Evolutionary conservation across 257 asterid genomes (phyloP).

Genomic region (Nicotiana obtusifolia): DNA sequence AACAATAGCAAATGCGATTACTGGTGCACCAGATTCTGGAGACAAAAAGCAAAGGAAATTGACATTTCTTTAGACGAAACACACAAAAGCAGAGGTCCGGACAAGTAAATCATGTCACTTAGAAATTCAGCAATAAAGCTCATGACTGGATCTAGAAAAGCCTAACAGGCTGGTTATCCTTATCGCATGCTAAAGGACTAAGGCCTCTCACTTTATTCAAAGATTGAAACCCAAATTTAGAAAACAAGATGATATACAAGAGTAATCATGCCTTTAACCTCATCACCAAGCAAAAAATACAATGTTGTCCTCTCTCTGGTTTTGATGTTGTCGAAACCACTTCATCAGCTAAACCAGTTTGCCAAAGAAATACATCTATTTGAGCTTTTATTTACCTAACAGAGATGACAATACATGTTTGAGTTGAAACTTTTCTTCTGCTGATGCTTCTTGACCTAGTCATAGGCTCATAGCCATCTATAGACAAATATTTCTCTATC

Average conservation of each 20-base stretch:
- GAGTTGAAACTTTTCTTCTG: neutral
- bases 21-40: neutral
- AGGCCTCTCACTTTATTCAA: neutral
- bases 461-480: neutral
- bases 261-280: neutral
- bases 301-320: neutral
- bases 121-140: neutral
- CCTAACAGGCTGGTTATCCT: neutral
- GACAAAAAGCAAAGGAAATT: neutral
- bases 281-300: neutral
- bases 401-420: neutral
- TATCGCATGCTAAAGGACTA: neutral
- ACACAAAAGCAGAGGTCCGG: constrained; percentile 5
- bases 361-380: neutral
- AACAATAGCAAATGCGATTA: neutral
- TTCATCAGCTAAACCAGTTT: neutral
- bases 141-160: neutral
- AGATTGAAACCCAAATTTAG: neutral
- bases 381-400: neutral
- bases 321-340: neutral
- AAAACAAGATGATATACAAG: neutral
- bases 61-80: neutral
- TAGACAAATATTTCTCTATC: neutral
- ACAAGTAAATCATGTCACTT: constrained; percentile 2
- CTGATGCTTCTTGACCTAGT: constrained; percentile 6